Percentiles rank a stretch among this genome's conserved stretches.
Conservation (phyloP, 2,329 filamentous ascomycete genomes). For the Plenodomus tracheiphilus region DNA sequence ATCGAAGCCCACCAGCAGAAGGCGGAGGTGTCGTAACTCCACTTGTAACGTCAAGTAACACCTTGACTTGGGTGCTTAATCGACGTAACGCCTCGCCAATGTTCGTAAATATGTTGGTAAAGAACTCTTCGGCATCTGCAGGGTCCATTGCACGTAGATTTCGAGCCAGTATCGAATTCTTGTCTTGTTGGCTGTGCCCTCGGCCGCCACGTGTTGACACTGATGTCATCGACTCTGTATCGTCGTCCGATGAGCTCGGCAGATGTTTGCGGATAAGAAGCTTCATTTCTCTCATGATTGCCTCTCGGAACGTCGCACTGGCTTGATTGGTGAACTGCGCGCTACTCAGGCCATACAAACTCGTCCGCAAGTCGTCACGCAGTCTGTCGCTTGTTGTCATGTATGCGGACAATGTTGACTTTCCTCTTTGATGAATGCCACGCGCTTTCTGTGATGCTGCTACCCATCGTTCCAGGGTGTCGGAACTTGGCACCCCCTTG, state of each 20-base stretch:
- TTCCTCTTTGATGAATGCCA: constrained; percentile 66
- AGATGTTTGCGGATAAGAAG: constrained; percentile 80
- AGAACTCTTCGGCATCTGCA: constrained; percentile 80
- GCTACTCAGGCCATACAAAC: constrained; percentile 77
- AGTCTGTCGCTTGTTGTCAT: constrained; percentile 72
- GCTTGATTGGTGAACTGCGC: constrained; percentile 80
- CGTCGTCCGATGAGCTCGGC: constrained; percentile 91
- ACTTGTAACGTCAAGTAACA: constrained; percentile 91
- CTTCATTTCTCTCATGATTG: constrained; percentile 83
- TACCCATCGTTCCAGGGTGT: constrained; percentile 85
- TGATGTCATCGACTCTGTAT: constrained; percentile 86
- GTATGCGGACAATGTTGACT: constrained; percentile 75
- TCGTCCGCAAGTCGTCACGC: constrained; percentile 69
- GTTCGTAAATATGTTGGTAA: constrained; percentile 81
- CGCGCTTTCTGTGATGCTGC: constrained; percentile 73
- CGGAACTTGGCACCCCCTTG: constrained; percentile 68
- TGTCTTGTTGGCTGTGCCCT: constrained; percentile 76
- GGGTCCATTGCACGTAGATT: constrained; percentile 84
- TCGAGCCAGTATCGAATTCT: constrained; percentile 82
- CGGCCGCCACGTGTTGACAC: constrained; percentile 74
- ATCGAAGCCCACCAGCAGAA: constrained; percentile 46
- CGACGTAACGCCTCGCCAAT: constrained; percentile 85
- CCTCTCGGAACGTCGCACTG: constrained; percentile 80
- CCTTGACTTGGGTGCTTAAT: constrained; percentile 87
- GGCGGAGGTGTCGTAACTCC: constrained; percentile 59